Percentiles rank a stretch among this genome's conserved stretches.
Conservation (phyloP, 768 basidiomycete species). For the Lactifluus subvellereus region DNA sequence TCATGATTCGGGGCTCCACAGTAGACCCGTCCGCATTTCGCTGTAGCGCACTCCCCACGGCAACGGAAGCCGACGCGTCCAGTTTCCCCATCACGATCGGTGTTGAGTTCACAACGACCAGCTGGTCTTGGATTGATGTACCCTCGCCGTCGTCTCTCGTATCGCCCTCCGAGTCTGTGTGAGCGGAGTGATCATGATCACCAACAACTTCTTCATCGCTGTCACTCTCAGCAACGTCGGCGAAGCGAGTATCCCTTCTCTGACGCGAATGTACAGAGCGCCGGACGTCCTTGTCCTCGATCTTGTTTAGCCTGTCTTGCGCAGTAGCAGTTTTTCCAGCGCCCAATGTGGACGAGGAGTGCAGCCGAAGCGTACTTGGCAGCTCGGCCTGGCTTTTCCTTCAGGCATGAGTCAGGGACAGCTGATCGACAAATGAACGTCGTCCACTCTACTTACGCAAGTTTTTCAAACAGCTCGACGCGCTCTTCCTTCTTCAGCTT, state of each 20-base stretch:
- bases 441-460: slow-evolving; percentile 60
- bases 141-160: background rate
- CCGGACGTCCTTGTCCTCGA: slow-evolving; percentile 55
- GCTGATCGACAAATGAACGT: background rate
- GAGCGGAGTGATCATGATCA: background rate
- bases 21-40: slow-evolving; percentile 59
- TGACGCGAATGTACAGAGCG: slow-evolving; percentile 47
- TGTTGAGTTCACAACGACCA: slow-evolving; percentile 10
- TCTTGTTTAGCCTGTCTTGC: slow-evolving; percentile 50
- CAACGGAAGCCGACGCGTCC: slow-evolving; percentile 27
- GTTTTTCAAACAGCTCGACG: slow-evolving; percentile 65
- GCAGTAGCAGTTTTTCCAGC: slow-evolving; percentile 61
- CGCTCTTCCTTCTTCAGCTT: slow-evolving; percentile 91
- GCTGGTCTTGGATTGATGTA: background rate
- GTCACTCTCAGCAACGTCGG: slow-evolving; percentile 9
- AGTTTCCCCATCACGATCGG: slow-evolving; percentile 13
- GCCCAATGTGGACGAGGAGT: slow-evolving; percentile 80
- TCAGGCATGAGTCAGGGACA: slow-evolving; percentile 26
- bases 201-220: slow-evolving; percentile 1
- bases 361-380: slow-evolving; percentile 50
- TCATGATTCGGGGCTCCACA: slow-evolving; percentile 43
- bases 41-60: slow-evolving; percentile 61
- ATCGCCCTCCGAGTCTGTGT: background rate
- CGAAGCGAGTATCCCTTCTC: slow-evolving; percentile 38
- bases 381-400: slow-evolving; percentile 65